These are phyloP conservation scores for Vanrija humicola DNA, from an alignment of 1,284 basidiomycete genomes.

Conservation along the genomic window DNA sequence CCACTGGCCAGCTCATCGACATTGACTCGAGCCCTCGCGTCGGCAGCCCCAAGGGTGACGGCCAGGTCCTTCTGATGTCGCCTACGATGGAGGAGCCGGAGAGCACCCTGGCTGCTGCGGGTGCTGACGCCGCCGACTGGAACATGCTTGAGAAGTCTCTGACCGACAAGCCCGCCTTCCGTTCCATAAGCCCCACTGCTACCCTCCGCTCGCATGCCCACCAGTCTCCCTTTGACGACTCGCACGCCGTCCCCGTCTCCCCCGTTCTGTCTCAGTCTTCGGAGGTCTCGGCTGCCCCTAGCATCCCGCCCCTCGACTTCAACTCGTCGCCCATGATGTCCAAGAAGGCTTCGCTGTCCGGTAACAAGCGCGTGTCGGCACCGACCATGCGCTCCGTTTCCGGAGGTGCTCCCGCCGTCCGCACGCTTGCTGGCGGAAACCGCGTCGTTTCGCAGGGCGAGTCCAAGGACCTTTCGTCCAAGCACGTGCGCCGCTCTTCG, in stretches of 20 bases:
- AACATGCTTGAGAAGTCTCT: conserved; percentile 31
- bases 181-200: conserved; percentile 39
- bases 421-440: too few species aligned
- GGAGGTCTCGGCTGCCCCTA: background rate
- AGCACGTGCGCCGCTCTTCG: too few species aligned
- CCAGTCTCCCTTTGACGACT: background rate
- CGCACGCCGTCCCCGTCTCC: background rate
- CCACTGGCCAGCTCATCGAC: conserved; percentile 13
- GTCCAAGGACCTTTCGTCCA: too few species aligned
- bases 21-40: conserved; percentile 21
- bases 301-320: conserved; percentile 13
- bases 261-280: background rate
- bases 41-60: conserved; percentile 12
- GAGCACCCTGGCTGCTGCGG: conserved; percentile 11
- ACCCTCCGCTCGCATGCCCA: conserved; percentile 36
- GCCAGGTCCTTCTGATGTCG: conserved; percentile 14
- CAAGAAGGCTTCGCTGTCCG: too few species aligned
- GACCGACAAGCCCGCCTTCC: conserved; percentile 36
- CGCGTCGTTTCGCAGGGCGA: too few species aligned
- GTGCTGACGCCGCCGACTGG: conserved; percentile 34
- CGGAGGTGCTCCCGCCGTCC: too few species aligned
- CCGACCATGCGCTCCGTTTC: too few species aligned
- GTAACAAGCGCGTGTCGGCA: too few species aligned
- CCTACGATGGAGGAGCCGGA: background rate
- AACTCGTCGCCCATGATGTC: conserved; percentile 1